Evolutionary conservation across 257 asterid species (phyloP), one percentile per base, ranked within the genome.

Genomic region (Catharanthus roseus): DNA sequence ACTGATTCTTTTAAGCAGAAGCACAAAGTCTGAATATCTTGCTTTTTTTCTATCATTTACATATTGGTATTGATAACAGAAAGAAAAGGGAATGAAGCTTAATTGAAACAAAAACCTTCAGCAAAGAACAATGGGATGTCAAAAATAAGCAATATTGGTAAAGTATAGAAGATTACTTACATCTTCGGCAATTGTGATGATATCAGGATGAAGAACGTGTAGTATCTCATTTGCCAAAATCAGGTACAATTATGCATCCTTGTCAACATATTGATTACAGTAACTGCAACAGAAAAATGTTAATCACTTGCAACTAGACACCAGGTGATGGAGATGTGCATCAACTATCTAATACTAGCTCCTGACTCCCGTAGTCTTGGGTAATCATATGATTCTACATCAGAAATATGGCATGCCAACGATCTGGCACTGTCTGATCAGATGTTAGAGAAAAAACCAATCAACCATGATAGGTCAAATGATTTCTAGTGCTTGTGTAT

Each of bases 221-320:
- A 93, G 68, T 70, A 86, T 81, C 84, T 93, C 97, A 86, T 93
- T 93, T 50, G 95, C 97, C 78, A 91, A 79, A 72, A 93, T 73
- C 82, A 93, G 92, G 84, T 93, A 93, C 66, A 93, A 74, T 73
- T 89, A 73, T 68, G 99, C 99, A 55, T 91, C 97, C 82, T 69
- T 88, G 89, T 91, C 99, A 26, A 93, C 97, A 80, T 91, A 91
- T 85, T 93, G 97, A 80, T 91, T 93, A 79, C 97, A 93, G 81
- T 80, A 91, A 90, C 99, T 93, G 96, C 78, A 82, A 77, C 53
- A 68, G 56, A 47, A 58, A 68, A 58, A n/a, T 24, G 41, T 65
- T 19, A 56, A 6, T 47, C 41, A n/a, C 66, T 68, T 62, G 38
- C 42, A 62, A 34, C 47, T 62, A 62, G 19, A 34, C 45, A 71